Evolutionary conservation across 306 rosid species (phyloP).

Genomic region (Echinosophora koreensis): DNA sequence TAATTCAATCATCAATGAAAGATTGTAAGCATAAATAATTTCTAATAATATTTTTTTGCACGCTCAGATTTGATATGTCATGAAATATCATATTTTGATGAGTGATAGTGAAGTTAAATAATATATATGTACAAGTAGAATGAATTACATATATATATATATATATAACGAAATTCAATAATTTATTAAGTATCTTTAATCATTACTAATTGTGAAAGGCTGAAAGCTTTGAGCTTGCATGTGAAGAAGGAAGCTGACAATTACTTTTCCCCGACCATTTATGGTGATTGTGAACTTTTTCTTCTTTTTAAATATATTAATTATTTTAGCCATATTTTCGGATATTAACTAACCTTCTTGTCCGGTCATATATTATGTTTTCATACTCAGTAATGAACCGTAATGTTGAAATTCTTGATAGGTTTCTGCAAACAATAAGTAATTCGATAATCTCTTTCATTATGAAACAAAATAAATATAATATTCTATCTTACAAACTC

Average conservation of each 20-base stretch:
- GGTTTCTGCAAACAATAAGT: too few species aligned
- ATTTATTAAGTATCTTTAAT: too few species aligned
- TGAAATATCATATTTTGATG: too few species aligned
- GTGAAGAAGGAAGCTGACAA: conserved; percentile 11
- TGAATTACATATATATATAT: too few species aligned
- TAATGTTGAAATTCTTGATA: not conserved
- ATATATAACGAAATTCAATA: too few species aligned
- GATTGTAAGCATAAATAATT: not conserved
- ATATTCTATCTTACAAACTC: not conserved
- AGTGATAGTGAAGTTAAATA: too few species aligned
- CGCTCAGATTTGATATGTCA: not conserved
- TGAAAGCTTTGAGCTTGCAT: not conserved
- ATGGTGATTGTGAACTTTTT: not conserved
- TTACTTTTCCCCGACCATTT: conserved; percentile 1
- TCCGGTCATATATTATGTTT: not conserved
- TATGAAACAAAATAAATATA: too few species aligned
- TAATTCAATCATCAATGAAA: too few species aligned
- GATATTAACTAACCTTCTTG: conserved; percentile 1
- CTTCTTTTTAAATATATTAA: not conserved
- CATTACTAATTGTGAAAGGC: not conserved
- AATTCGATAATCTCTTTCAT: not conserved
- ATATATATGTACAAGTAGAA: too few species aligned
- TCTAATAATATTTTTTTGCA: too few species aligned
- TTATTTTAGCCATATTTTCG: not conserved
- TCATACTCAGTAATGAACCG: not conserved